These are phyloP conservation scores for Trypanosomatidae sp. DNA, from an alignment of 208 protist species.

Conservation along the genomic window DNA sequence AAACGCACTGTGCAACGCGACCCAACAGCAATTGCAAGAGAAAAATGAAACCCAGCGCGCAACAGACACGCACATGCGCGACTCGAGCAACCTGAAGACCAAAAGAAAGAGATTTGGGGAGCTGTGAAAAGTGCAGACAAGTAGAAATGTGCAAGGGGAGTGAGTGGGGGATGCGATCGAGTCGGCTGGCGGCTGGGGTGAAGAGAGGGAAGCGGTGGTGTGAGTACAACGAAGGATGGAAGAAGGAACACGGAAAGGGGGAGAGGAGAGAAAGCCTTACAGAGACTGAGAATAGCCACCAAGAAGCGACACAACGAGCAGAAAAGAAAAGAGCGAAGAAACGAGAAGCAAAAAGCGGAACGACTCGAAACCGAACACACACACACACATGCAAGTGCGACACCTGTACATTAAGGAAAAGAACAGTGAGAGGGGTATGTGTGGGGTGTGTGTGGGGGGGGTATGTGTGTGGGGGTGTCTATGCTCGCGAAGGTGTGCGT, in stretches of 20 bases:
- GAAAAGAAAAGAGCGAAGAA: background rate
- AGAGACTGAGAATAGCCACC: background rate
- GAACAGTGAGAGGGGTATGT: background rate
- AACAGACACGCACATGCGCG: background rate
- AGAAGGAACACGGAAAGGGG: no score
- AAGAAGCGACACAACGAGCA: slow-evolving; percentile 2
- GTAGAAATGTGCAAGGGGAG: background rate
- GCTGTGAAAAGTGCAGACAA: background rate
- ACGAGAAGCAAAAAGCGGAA: slow-evolving; percentile 4
- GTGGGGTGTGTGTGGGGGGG: background rate
- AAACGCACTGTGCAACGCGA: background rate
- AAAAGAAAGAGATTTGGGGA: background rate
- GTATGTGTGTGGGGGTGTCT: background rate
- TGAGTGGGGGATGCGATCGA: background rate
- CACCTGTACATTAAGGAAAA: background rate
- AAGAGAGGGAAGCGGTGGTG: background rate
- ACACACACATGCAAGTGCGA: background rate
- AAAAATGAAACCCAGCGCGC: background rate
- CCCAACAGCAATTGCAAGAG: background rate
- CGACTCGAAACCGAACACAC: slow-evolving; percentile 1
- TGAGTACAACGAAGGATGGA: no score
- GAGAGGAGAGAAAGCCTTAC: background rate
- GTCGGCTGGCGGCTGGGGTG: background rate
- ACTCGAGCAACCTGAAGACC: background rate
- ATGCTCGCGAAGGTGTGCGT: no score